Evolutionary conservation across 2,329 filamentous ascomycete genomes (phyloP).

Genomic region (Xylariaceae sp.): DNA sequence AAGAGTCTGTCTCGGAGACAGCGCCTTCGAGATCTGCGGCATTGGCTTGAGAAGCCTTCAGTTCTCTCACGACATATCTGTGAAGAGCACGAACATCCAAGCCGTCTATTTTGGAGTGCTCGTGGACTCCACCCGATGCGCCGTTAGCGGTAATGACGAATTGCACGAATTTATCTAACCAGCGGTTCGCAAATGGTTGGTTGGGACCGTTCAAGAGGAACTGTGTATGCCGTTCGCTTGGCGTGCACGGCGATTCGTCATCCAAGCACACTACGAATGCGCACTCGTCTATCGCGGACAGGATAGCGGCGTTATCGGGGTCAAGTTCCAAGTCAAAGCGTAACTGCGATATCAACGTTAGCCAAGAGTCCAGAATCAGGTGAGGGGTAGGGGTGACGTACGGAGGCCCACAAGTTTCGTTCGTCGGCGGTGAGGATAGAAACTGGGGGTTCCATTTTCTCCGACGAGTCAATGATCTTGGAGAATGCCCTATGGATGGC

Average conservation of each 20-base stretch:
- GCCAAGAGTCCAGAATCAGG: neutral
- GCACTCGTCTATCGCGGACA: constrained; percentile 10
- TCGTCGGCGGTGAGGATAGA: constrained; percentile 18
- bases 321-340: constrained; percentile 11
- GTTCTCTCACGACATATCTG: neutral
- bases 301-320: constrained; percentile 3
- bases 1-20: neutral
- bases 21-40: neutral
- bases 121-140: constrained; percentile 12
- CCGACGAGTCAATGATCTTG: constrained; percentile 9
- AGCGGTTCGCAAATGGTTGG: constrained; percentile 15
- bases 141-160: constrained; percentile 19
- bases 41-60: neutral
- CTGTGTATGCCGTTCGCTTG: constrained; percentile 12
- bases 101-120: constrained; percentile 21
- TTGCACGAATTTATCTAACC: constrained; percentile 19
- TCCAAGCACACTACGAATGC: constrained; percentile 20
- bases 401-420: constrained; percentile 16
- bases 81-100: constrained; percentile 16
- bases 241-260: constrained; percentile 10
- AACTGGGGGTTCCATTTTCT: constrained; percentile 1
- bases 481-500: constrained; percentile 9
- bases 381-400: constrained; percentile 2
- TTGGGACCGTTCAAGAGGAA: constrained; percentile 12
- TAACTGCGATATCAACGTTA: constrained; percentile 2